A percentile compares a stretch with the other conserved stretches of the same genome.
Conservation (phyloP, 2,329 filamentous ascomycete species). For the Neofusicoccum parvum region DNA sequence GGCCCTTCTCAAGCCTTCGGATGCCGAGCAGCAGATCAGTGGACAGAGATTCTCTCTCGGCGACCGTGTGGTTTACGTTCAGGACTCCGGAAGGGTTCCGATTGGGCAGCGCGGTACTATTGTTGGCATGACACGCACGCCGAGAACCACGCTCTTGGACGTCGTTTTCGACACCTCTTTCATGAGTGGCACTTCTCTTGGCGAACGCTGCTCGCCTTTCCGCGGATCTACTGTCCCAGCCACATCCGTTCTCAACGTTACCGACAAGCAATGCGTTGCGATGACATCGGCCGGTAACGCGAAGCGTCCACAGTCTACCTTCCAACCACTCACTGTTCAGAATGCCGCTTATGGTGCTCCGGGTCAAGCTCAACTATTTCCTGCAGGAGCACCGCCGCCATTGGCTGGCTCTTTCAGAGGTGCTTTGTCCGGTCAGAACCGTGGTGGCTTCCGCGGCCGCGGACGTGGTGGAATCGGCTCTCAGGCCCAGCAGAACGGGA, state of each 20-base stretch:
- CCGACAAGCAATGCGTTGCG: slow-evolving; percentile 76
- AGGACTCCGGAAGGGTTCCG: slow-evolving; percentile 90
- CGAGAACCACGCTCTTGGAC: slow-evolving; percentile 80
- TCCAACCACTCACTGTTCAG: slow-evolving; percentile 55
- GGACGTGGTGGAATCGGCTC: slow-evolving; percentile 43
- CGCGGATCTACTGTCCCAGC: slow-evolving; percentile 88
- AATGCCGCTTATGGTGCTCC: slow-evolving; percentile 57
- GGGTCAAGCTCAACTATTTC: slow-evolving; percentile 62
- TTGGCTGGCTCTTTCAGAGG: slow-evolving; percentile 61
- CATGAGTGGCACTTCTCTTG: slow-evolving; percentile 93
- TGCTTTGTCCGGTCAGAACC: slow-evolving; percentile 51
- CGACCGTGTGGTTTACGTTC: slow-evolving; percentile 89
- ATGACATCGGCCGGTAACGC: slow-evolving; percentile 62
- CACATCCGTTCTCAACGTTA: slow-evolving; percentile 86
- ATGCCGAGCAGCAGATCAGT: slow-evolving; percentile 90
- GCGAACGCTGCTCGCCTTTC: slow-evolving; percentile 89
- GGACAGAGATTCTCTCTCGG: slow-evolving; percentile 83
- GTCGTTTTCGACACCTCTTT: slow-evolving; percentile 93
- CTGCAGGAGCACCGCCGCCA: slow-evolving; percentile 59
- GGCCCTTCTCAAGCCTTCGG: slow-evolving; percentile 87
- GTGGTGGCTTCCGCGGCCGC: slow-evolving; percentile 41
- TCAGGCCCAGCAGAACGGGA: slow-evolving; percentile 29
- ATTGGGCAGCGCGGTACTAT: slow-evolving; percentile 91
- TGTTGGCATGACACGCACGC: slow-evolving; percentile 88
- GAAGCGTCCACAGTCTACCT: slow-evolving; percentile 52